These are phyloP conservation scores for Myxozyma neotropica DNA, from an alignment of 805 yeast species.

Conservation along the genomic window DNA sequence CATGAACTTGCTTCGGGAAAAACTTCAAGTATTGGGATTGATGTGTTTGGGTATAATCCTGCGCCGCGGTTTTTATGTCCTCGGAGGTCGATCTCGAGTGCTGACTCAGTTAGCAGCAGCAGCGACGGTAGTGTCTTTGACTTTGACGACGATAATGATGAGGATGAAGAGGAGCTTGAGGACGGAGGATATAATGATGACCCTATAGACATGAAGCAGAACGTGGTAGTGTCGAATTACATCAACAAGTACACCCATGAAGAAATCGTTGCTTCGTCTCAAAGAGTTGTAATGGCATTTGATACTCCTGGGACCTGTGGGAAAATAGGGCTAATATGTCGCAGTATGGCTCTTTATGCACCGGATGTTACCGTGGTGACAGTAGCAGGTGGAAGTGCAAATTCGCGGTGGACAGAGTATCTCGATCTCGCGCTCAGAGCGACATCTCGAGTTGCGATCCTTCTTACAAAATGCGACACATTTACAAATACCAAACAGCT, in stretches of 20 bases:
- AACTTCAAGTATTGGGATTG: slow-evolving; percentile 26
- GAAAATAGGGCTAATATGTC: slow-evolving; percentile 23
- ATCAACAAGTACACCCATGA: slow-evolving; percentile 26
- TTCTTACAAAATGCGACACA: slow-evolving; percentile 29
- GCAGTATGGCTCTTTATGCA: slow-evolving; percentile 20
- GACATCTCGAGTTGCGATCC: slow-evolving; percentile 21
- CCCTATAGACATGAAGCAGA: background rate
- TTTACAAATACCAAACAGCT: slow-evolving; percentile 18
- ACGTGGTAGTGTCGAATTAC: slow-evolving; percentile 19
- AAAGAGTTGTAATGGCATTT: slow-evolving; percentile 28
- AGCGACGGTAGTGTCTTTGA: background rate
- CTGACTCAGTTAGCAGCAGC: slow-evolving; percentile 1
- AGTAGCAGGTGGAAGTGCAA: slow-evolving; percentile 6
- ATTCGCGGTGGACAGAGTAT: slow-evolving; percentile 26
- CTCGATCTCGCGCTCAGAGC: slow-evolving; percentile 23
- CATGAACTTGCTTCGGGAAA: slow-evolving; percentile 31
- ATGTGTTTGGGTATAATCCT: slow-evolving; percentile 29
- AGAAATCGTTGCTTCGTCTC: slow-evolving; percentile 27
- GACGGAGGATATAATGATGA: background rate
- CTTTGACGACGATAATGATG: slow-evolving; percentile 8
- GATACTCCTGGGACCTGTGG: slow-evolving; percentile 30
- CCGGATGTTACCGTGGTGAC: slow-evolving; percentile 29
- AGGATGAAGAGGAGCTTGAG: background rate
- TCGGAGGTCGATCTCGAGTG: background rate
- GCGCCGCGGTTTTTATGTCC: background rate